Evolutionary conservation across 2,329 filamentous ascomycete genomes (phyloP), one percentile per base, ranked within the genome.

Genomic region (Ilyonectria sp.): DNA sequence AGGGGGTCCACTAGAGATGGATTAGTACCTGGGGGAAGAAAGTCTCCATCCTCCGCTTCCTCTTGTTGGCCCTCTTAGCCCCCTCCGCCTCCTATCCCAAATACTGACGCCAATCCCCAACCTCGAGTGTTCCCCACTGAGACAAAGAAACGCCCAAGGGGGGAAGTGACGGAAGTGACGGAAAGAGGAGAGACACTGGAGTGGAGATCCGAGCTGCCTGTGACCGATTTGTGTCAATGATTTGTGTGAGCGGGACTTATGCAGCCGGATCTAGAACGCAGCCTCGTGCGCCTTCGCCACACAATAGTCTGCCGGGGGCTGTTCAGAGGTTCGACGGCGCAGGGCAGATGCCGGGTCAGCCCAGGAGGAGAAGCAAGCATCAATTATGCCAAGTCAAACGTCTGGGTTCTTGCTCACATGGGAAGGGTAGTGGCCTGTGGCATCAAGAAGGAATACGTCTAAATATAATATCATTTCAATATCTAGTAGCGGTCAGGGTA

Each of bases 231-330:
- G 26, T 26, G 26, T 26, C 26, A 6, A 33, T 9, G 31, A 33
- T 33, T 33, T 9, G 26, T 59, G 53, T 40, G 26, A 21, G 46
- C 31, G 29, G n/a, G 26, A 26, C 19, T 47, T 21, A 29, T 37
- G 63, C 29, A 37, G 21, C 46, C 40, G 46, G 63, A 61, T 67
- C 67, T 35, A 69, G 67, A 69, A 70, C 59, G 46, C 47, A 70
- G 59, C 59, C 67, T 67, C 44, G 44, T 59, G 54, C 44, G 54
- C 62, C 63, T 33, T 60, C 37, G 11, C 33, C 23, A 31, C 57
- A 29, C 31, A 57, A 23, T 23, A 11, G 44, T 47, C 21, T 13
- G 44, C 23, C 11, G 44, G 23, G 23, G 21, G 21, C 21, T 8
- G 46, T 21, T 21, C 23, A 47, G 11, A 11, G 3, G 31, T 9